A percentile compares a stretch with the other conserved stretches of the same genome.
phyloP scores from a whole-genome alignment of 306 rosid species.

The Rosa persica region DNA sequence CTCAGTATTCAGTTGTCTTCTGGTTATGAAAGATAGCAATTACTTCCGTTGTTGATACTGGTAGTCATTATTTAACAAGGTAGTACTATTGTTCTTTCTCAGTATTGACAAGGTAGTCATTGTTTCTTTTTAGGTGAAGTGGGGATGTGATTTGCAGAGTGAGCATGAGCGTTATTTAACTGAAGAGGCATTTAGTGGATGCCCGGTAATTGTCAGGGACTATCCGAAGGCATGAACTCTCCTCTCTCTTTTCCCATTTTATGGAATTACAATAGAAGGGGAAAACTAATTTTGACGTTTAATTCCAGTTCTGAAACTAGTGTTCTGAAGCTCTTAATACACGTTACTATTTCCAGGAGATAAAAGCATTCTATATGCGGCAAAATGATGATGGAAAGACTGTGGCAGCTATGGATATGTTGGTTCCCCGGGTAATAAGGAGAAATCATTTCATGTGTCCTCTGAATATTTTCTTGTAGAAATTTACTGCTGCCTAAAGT shows the following conservation, averaged over 20 bases:
- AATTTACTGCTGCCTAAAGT: not conserved
- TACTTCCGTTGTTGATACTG: not conserved
- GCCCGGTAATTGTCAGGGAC: constrained; percentile 91
- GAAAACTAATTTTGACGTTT: constrained; percentile 11
- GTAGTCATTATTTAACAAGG: not conserved
- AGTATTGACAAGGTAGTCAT: constrained; percentile 17
- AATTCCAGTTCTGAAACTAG: constrained; percentile 12
- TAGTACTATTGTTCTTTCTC: constrained; percentile 11
- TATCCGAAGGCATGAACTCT: constrained; percentile 75
- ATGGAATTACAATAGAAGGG: not conserved
- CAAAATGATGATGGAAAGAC: constrained; percentile 92
- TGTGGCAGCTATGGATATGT: constrained; percentile 97
- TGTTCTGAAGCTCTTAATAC: constrained; percentile 28
- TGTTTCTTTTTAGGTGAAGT: constrained; percentile 58
- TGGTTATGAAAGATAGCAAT: not conserved
- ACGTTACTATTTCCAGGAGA: constrained; percentile 58
- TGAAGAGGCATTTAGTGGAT: constrained; percentile 81
- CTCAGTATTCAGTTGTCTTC: not conserved
- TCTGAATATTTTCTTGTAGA: not conserved
- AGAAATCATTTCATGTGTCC: constrained; percentile 8
- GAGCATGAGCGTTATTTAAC: constrained; percentile 95
- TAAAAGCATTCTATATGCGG: constrained; percentile 97
- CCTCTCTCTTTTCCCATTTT: constrained; percentile 20
- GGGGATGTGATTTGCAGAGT: constrained; percentile 98
- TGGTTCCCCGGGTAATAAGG: constrained; percentile 83